Base-by-base conservation (phyloP, 768 basidiomycete genomes). In the Naganishia onofrii region DNA sequence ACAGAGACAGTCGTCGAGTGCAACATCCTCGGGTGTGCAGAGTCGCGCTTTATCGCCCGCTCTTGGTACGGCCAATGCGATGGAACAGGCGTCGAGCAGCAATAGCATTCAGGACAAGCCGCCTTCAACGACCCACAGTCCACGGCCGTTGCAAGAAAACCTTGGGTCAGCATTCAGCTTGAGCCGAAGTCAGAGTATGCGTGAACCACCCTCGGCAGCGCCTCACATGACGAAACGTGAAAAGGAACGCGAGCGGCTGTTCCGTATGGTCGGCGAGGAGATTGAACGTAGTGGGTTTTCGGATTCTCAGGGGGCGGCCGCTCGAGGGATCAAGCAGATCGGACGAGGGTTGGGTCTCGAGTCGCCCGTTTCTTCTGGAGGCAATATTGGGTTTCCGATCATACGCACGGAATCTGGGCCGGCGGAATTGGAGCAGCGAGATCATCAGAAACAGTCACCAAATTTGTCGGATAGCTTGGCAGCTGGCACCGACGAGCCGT, bases 211-310 rank as follows among this genome's bases (percentile, higher is more conserved):
- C 2, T 44, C 60, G 17, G 60, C 60, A 44, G 36, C 42, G 23
- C 38, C 60, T 26, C 60, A 63, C 42, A 63, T 63, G 60, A 66
- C 70, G n/a, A 63, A 63, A 54, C 60, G 68, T 36, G 79, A 80
- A 53, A 68, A 75, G 44, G 78, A 79, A 69, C 44, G 79, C 23
- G 78, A 80, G 57, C 70, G 73, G 64, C 60, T 80, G 38, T 77
- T 80, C 70, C 71, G 70, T 19, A 65, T 75, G 68, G 71, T 80
- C 8, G 79, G 79, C 38, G 78, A 78, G 60, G 77, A 80, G 55
- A 66, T 78, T n/a, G 76, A 77, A 60, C 73, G 66, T 34, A 74
- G 77, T 38, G 66, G 72, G 21, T 57, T 51, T 26, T 38, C 48
- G n/a, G 66, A 44, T 53, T 55, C 58, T 55, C 63, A 4, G 28